Conservation (phyloP, 345 rosid species). For the Anastatica hierochuntica region DNA sequence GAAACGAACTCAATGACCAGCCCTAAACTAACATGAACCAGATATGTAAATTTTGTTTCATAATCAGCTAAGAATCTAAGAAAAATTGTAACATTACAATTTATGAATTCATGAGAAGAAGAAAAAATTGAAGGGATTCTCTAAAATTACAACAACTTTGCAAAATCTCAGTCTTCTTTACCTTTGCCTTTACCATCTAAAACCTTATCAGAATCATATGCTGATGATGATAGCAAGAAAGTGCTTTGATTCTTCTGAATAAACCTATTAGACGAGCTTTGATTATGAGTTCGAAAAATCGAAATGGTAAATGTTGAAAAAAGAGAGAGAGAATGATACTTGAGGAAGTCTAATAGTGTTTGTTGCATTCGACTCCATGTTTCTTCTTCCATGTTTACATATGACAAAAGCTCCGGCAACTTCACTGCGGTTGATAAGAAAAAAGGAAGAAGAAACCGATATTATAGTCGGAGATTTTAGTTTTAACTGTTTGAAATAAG, state of each 20-base stretch:
- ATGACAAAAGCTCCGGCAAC: slow-evolving; percentile 79
- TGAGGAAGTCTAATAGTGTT: slow-evolving; percentile 75
- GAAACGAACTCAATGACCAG: too few species aligned
- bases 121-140: slow-evolving; percentile 1
- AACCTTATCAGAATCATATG: slow-evolving; percentile 43
- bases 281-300: background rate
- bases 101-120: slow-evolving; percentile 7
- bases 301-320: background rate
- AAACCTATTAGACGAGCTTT: slow-evolving; percentile 41
- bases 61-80: too few species aligned
- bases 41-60: too few species aligned
- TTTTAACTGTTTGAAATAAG: background rate
- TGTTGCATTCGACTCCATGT: slow-evolving; percentile 68
- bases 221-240: slow-evolving; percentile 46
- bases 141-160: slow-evolving; percentile 19
- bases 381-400: slow-evolving; percentile 86
- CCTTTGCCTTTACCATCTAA: slow-evolving; percentile 66
- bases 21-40: too few species aligned
- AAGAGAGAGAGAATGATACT: slow-evolving; percentile 30
- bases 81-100: background rate
- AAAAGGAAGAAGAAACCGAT: background rate
- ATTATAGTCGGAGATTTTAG: background rate
- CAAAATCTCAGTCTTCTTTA: slow-evolving; percentile 51
- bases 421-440: slow-evolving; percentile 48
- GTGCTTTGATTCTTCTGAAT: slow-evolving; percentile 85